phyloP scores from a whole-genome alignment of 179 eudicot species.

The Silene coronaria region DNA sequence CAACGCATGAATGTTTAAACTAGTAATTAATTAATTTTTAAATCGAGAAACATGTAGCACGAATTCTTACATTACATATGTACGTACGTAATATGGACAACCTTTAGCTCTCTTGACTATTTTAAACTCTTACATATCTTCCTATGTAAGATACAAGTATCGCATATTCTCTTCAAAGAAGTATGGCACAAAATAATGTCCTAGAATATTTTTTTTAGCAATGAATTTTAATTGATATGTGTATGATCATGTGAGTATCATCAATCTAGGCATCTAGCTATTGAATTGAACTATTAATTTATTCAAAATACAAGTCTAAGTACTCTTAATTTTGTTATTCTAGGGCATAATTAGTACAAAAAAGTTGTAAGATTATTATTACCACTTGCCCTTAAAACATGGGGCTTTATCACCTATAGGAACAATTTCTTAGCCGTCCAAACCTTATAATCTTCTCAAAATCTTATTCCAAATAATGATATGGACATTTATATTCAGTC shows the following conservation, averaged over 20 bases:
- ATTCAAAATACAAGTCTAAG: neutral
- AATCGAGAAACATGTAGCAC: too few relatives aligned
- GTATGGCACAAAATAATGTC: neutral
- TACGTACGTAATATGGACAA: neutral
- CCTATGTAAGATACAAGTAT: conserved; percentile 2
- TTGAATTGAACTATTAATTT: neutral
- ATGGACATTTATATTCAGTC: neutral
- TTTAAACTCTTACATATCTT: neutral
- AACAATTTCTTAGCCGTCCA: conserved; percentile 13
- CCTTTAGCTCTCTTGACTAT: neutral
- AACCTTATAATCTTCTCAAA: conserved; percentile 7
- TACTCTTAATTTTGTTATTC: neutral
- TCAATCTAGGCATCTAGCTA: neutral
- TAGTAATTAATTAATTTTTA: too few relatives aligned
- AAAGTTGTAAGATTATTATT: neutral
- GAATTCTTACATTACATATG: neutral
- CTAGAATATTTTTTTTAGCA: neutral
- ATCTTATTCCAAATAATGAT: conserved; percentile 10
- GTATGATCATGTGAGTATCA: neutral
- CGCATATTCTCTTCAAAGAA: conserved; percentile 6
- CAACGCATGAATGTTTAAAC: too few relatives aligned
- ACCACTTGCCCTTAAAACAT: neutral
- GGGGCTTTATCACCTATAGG: conserved; percentile 9
- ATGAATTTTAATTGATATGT: neutral
- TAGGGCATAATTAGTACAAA: neutral